phyloP scores from a whole-genome alignment of 1,284 basidiomycete species.

The Coniferiporia sulphurascens region DNA sequence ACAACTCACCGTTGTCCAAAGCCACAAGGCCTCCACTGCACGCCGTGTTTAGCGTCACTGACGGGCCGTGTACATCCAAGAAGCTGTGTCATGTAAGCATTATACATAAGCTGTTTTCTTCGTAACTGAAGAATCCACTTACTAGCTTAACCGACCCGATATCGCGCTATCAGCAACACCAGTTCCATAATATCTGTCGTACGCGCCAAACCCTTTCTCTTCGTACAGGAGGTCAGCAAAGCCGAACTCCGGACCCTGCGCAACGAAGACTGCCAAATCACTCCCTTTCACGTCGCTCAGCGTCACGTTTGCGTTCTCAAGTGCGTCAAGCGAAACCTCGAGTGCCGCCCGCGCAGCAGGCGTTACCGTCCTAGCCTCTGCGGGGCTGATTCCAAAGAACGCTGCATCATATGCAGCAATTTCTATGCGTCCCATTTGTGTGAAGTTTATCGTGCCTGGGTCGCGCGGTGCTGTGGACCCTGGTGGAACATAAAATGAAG shows the following conservation, averaged over 20 bases:
- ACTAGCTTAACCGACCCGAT: slow-evolving; percentile 36
- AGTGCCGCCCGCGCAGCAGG: slow-evolving; percentile 30
- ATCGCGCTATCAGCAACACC: slow-evolving; percentile 32
- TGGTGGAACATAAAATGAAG: slow-evolving; percentile 27
- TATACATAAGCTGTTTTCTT: background rate
- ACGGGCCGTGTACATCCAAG: slow-evolving; percentile 34
- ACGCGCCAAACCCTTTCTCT: slow-evolving; percentile 29
- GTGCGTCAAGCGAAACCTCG: slow-evolving; percentile 32
- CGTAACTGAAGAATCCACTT: slow-evolving; percentile 10
- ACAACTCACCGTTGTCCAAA: slow-evolving; percentile 29
- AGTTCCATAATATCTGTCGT: slow-evolving; percentile 32
- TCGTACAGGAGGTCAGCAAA: slow-evolving; percentile 29
- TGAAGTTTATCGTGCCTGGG: slow-evolving; percentile 29
- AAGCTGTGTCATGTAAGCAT: slow-evolving; percentile 22
- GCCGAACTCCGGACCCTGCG: slow-evolving; percentile 28
- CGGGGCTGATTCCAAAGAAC: slow-evolving; percentile 33
- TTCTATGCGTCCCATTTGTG: slow-evolving; percentile 32
- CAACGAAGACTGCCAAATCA: slow-evolving; percentile 32
- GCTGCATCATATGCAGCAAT: slow-evolving; percentile 29
- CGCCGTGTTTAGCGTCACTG: slow-evolving; percentile 33
- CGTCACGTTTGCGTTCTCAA: slow-evolving; percentile 36
- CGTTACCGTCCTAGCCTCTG: slow-evolving; percentile 31
- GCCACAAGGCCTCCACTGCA: slow-evolving; percentile 34
- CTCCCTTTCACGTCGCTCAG: slow-evolving; percentile 30
- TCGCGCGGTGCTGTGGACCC: slow-evolving; percentile 17